Base-by-base conservation (phyloP, 2,329 filamentous ascomycete species). In the Scedosporium boydii region DNA sequence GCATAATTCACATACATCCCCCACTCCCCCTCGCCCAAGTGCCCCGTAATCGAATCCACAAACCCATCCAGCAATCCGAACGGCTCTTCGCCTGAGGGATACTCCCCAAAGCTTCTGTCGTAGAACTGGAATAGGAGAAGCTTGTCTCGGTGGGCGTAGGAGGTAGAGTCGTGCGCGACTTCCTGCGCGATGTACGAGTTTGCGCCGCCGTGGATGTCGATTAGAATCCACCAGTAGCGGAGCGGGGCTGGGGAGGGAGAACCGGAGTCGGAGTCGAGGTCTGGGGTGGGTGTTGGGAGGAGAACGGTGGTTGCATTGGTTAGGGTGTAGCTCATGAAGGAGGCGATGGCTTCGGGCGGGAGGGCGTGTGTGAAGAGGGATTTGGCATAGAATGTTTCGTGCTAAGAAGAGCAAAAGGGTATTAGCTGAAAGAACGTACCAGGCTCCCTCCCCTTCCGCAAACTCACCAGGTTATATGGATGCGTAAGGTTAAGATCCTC, bases 101-200 rank as follows among this genome's bases (percentile, higher is more conserved):
- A 67, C 62, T 73, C 71, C 4, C 70, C 38, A 29, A 62, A 64
- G 21, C 64, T 70, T 0, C 75, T 68, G 65, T 82, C 80, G 18
- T 77, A 76, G 62, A 82, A 76, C 67, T 84, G 79, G 58, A 77
- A 80, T 1, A 84, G 76, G 1, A 81, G 75, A 21, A 82, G 74
- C 67, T 78, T 76, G 61, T 77, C 72, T 23, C 75, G 75, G 65
- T 78, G 75, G 0, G 72, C 68, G 65, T 75, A 80, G 1, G 77
- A 70, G 1, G 74, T 73, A 6, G 67, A 67, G 6, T 68, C 41
- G 0, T 65, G 63, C 0, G 65, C 29, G 1, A 73, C 58, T 0
- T 70, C 65, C 0, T 70, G 64, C 1, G 74, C 66, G 42, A 78
- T 68, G 65, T 71, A 74, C 2, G 76, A 76, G 67, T 75, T 75